Evolutionary conservation across 2,329 filamentous ascomycete species (phyloP).

Genomic region (Albifimbria verrucaria): DNA sequence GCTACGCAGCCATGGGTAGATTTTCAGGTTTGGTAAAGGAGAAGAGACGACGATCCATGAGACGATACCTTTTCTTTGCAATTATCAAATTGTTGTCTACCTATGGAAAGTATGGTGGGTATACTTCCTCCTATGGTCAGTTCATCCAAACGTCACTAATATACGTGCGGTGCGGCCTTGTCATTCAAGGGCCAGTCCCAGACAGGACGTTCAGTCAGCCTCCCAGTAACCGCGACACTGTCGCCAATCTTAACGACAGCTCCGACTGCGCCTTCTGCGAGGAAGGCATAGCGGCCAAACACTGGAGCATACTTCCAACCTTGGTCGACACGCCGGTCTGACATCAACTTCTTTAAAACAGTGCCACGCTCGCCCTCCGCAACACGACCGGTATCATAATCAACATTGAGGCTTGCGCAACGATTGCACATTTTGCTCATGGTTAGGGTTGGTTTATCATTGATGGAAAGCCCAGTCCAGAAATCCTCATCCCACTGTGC

Average conservation of each 20-base stretch:
- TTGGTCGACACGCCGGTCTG: constrained; percentile 66
- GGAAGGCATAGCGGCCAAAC: constrained; percentile 71
- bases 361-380: constrained; percentile 55
- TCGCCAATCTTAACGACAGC: constrained; percentile 51
- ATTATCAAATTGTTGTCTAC: no score
- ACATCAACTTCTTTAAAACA: constrained; percentile 67
- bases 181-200: constrained; percentile 46
- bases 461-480: constrained; percentile 60
- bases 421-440: constrained; percentile 69
- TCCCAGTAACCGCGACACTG: constrained; percentile 48
- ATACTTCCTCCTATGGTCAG: no score
- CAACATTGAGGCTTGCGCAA: constrained; percentile 68
- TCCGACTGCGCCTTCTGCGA: constrained; percentile 27
- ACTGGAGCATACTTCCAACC: constrained; percentile 66
- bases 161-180: constrained; percentile 19
- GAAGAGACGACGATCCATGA: no score
- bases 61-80: no score
- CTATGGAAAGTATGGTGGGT: no score
- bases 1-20: no score
- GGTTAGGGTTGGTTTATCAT: constrained; percentile 37
- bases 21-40: no score
- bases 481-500: constrained; percentile 67
- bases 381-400: constrained; percentile 62
- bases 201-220: constrained; percentile 48
- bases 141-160: constrained; percentile 5